These are phyloP conservation scores for Hymenoscyphus albidus DNA, from an alignment of 2,329 filamentous ascomycete species.

Conservation along the genomic window DNA sequence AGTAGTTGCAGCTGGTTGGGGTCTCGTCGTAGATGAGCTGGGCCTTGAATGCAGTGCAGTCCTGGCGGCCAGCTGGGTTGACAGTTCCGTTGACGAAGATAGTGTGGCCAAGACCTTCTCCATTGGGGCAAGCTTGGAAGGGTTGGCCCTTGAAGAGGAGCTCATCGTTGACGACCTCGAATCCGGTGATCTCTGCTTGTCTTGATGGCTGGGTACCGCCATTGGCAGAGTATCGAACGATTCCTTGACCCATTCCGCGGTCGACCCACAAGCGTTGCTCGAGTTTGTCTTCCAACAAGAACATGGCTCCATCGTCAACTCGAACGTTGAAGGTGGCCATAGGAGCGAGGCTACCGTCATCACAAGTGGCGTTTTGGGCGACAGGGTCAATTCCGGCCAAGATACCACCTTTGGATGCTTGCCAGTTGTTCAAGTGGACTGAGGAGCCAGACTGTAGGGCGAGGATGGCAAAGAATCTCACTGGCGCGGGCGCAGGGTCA, in stretches of 20 bases:
- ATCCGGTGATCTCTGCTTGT: not conserved
- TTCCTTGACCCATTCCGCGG: conserved; percentile 1
- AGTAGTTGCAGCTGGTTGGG: not conserved
- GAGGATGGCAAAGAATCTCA: not conserved
- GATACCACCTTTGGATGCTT: not conserved
- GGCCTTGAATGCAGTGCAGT: not conserved
- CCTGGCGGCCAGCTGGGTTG: not conserved
- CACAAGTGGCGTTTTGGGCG: not conserved
- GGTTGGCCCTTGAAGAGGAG: not conserved
- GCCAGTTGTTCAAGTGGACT: not conserved
- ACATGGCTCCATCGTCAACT: not conserved
- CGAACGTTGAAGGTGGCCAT: not conserved
- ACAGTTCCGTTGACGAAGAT: not conserved
- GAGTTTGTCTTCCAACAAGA: not conserved
- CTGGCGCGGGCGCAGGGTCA: not conserved
- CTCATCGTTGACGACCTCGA: not conserved
- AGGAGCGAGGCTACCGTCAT: not conserved
- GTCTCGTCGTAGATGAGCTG: not conserved
- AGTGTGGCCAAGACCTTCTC: not conserved
- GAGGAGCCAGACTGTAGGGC: not conserved
- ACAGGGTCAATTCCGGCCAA: not conserved
- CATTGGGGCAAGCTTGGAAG: not conserved
- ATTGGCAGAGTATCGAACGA: not conserved
- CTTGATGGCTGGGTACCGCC: not conserved
- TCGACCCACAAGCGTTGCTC: not conserved